Percentiles rank a stretch among this genome's conserved stretches.
These are phyloP conservation scores for Hsuehochloa calcarea DNA, from an alignment of 176 grass and related monocot genomes.

Conservation along the genomic window DNA sequence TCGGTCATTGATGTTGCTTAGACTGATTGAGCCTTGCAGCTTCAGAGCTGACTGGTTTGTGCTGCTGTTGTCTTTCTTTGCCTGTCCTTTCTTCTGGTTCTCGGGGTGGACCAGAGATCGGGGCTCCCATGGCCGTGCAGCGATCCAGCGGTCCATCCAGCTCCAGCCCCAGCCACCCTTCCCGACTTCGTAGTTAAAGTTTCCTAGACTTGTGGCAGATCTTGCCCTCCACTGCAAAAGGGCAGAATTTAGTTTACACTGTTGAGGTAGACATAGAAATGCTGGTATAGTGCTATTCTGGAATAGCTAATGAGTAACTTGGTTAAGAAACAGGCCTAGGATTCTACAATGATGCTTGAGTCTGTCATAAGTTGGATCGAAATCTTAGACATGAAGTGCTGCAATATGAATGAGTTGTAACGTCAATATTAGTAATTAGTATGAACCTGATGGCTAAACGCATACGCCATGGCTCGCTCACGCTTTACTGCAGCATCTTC, in stretches of 20 bases:
- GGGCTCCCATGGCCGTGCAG: slow-evolving; percentile 88
- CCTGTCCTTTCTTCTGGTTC: slow-evolving; percentile 41
- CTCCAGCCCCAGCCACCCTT: slow-evolving; percentile 96
- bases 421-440: neutral
- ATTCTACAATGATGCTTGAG: neutral
- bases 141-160: slow-evolving; percentile 91
- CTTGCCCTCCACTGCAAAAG: slow-evolving; percentile 81
- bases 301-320: neutral
- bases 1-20: slow-evolving; percentile 34
- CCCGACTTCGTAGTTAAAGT: slow-evolving; percentile 65
- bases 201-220: slow-evolving; percentile 61
- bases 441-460: slow-evolving; percentile 90
- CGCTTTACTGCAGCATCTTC: slow-evolving; percentile 94
- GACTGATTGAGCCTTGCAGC: slow-evolving; percentile 44
- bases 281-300: neutral
- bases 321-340: neutral
- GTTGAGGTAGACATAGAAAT: neutral
- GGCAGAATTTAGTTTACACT: neutral
- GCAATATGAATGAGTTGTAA: neutral
- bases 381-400: neutral
- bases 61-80: slow-evolving; percentile 50
- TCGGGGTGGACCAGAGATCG: slow-evolving; percentile 46
- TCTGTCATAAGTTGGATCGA: neutral
- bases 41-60: slow-evolving; percentile 48
- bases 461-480: slow-evolving; percentile 88